Evolutionary conservation across 2,329 filamentous ascomycete genomes (phyloP).

Genomic region (Fusarium papillatum): DNA sequence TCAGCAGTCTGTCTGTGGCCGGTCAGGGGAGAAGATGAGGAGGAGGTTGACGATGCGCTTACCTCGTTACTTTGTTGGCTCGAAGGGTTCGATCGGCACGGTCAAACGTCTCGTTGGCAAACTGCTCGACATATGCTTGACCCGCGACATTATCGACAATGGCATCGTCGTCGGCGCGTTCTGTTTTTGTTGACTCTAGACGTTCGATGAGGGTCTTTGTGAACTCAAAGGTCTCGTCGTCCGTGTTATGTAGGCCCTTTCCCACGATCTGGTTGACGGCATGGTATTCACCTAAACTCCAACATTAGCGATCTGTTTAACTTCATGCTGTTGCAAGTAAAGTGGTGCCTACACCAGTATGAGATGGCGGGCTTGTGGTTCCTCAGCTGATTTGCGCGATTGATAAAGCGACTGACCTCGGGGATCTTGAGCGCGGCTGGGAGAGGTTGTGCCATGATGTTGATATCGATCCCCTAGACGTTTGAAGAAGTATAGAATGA

Average conservation of each 20-base stretch:
- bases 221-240: constrained; percentile 84
- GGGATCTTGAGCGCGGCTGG: constrained; percentile 74
- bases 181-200: constrained; percentile 74
- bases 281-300: constrained; percentile 83
- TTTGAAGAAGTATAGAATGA: background rate
- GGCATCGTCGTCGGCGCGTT: constrained; percentile 83
- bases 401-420: constrained; percentile 87
- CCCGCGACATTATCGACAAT: constrained; percentile 88
- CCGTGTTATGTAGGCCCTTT: constrained; percentile 81
- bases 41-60: constrained; percentile 28
- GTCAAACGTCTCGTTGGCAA: constrained; percentile 89
- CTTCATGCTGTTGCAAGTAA: background rate
- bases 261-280: constrained; percentile 92
- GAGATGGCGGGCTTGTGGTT: constrained; percentile 87
- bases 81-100: constrained; percentile 86
- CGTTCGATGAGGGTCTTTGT: constrained; percentile 91
- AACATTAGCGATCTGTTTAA: background rate
- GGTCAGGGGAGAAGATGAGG: no score
- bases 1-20: constrained; percentile 86
- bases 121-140: constrained; percentile 94
- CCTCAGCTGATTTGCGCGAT: constrained; percentile 87
- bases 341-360: constrained; percentile 86
- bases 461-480: background rate
- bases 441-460: constrained; percentile 73
- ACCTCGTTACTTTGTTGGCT: constrained; percentile 88